These are phyloP conservation scores for Barnettozyma californica DNA, from an alignment of 805 yeast species.

Conservation along the genomic window DNA sequence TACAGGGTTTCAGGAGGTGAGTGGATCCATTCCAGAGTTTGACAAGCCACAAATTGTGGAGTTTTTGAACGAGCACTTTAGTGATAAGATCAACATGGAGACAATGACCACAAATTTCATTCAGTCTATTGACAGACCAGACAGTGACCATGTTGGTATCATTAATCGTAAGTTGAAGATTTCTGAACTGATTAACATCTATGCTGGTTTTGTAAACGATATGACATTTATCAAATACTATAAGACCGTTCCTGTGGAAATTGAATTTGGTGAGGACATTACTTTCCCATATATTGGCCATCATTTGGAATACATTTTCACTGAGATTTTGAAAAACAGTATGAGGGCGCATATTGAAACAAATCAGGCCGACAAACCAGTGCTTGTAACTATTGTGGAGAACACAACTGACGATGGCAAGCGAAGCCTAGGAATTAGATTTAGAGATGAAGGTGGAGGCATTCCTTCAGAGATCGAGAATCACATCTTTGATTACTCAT, in stretches of 20 bases:
- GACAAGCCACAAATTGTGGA: slow-evolving; percentile 42
- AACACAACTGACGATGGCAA: slow-evolving; percentile 20
- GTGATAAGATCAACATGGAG: slow-evolving; percentile 83
- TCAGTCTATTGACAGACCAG: slow-evolving; percentile 43
- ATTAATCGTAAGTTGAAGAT: slow-evolving; percentile 65
- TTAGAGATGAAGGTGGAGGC: slow-evolving; percentile 89
- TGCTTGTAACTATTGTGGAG: slow-evolving; percentile 42
- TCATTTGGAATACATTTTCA: slow-evolving; percentile 82
- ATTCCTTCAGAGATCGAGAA: slow-evolving; percentile 60
- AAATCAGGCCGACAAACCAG: slow-evolving; percentile 32
- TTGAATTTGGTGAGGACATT: slow-evolving; percentile 54
- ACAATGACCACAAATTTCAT: slow-evolving; percentile 83
- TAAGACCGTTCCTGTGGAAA: slow-evolving; percentile 52
- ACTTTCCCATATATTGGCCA: slow-evolving; percentile 79
- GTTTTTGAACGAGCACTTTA: slow-evolving; percentile 71
- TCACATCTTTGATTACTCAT: slow-evolving; percentile 80
- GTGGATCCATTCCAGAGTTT: slow-evolving; percentile 33
- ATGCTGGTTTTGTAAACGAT: slow-evolving; percentile 74
- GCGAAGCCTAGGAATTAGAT: slow-evolving; percentile 53
- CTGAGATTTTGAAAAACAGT: slow-evolving; percentile 83
- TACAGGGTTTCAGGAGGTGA: slow-evolving; percentile 72
- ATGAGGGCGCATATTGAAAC: slow-evolving; percentile 85
- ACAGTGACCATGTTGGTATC: slow-evolving; percentile 51
- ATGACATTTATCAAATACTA: slow-evolving; percentile 82
- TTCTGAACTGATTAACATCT: slow-evolving; percentile 53